Evolutionary conservation across 441 rosid genomes (phyloP), one percentile per base, ranked within the genome.

Genomic region (Jatropha multifida): DNA sequence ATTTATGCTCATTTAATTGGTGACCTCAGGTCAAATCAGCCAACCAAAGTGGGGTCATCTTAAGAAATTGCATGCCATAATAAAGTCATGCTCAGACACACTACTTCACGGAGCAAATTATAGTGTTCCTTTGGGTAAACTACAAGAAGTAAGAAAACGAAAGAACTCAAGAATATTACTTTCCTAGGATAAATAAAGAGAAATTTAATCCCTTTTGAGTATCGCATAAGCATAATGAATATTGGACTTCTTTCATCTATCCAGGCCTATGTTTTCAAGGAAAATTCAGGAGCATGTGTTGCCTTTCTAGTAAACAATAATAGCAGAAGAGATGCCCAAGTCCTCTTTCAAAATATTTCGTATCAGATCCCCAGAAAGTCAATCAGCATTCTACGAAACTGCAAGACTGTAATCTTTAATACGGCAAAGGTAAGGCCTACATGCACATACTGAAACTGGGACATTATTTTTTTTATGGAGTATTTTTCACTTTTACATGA

Each of bases 41-140:
- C 90, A 92, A 78, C 96, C 97, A 8, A 87, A 88, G 76, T 92
- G 90, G 91, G 89, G 94, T 64, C 96, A 90, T 84, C 93, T 92
- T 15, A 84, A 84, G 78, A 90, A 88, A 75, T 77, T 90, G 75
- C 96, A 90, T 81, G 83, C 82, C 23, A 83, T 89, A 51, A 73
- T 90, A 64, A 92, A 85, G 80, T 62, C 86, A 77, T 83, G 90
- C 85, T 85, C 84, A 51, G 80, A 73, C 69, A 80, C 89, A 78
- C 68, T 92, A 62, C 90, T 90, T 20, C 72, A 81, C 74, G 96
- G 93, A 74, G 77, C 72, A 59, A 74, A 69, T 13, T n/a, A 42
- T 27, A 72, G 52, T 65, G 71, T 62, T 72, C 38, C 83, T 64
- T 62, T 89, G 81, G 93, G 91, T 56, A 62, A 51, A 78, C 80